Evolutionary conservation across 805 yeast species (phyloP).

Genomic region (Brettanomyces anomalus): DNA sequence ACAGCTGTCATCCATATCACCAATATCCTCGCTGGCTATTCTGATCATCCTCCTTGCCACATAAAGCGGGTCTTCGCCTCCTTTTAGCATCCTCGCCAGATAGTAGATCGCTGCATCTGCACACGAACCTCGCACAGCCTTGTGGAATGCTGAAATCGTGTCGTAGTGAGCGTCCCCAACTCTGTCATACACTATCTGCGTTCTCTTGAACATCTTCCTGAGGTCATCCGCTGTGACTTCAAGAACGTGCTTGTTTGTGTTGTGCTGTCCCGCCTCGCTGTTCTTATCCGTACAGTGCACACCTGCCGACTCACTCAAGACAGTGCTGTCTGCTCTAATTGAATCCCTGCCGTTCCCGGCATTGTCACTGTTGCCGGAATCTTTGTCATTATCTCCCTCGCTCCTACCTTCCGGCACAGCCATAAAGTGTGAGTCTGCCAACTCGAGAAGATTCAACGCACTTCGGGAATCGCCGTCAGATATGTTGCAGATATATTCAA

Average conservation of each 20-base stretch:
- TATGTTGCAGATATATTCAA: constrained; percentile 60
- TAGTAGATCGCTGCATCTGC: constrained; percentile 88
- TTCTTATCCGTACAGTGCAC: not conserved
- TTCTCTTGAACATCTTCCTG: constrained; percentile 35
- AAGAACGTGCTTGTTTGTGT: constrained; percentile 17
- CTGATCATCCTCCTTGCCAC: constrained; percentile 87
- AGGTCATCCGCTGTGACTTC: constrained; percentile 32
- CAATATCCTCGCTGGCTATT: constrained; percentile 93
- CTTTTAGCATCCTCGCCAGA: constrained; percentile 76
- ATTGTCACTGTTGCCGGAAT: no score
- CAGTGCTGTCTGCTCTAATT: no score
- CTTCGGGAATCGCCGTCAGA: constrained; percentile 86
- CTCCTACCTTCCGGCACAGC: constrained; percentile 1
- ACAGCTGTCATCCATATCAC: constrained; percentile 73
- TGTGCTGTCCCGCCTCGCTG: constrained; percentile 6
- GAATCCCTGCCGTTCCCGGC: no score
- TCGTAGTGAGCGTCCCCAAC: constrained; percentile 93
- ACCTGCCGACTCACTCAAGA: no score
- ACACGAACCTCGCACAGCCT: constrained; percentile 81
- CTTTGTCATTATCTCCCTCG: not conserved
- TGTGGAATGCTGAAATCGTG: constrained; percentile 91
- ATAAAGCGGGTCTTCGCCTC: constrained; percentile 91
- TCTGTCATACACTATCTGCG: constrained; percentile 65
- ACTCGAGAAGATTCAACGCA: constrained; percentile 73
- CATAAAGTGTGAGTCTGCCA: constrained; percentile 47